Evolutionary conservation across 345 rosid species (phyloP).

Genomic region (Citrus unshiu): DNA sequence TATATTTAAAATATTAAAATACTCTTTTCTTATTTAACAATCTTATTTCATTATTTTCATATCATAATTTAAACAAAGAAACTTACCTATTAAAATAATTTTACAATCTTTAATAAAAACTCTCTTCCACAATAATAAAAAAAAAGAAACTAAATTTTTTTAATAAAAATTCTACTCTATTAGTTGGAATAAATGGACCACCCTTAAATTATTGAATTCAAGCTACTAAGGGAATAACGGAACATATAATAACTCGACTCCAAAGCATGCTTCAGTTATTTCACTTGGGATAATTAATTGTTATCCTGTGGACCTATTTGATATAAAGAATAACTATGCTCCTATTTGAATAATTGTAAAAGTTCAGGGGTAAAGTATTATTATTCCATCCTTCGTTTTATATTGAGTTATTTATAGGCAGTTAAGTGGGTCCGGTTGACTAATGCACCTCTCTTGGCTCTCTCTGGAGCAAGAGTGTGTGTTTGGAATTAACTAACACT

Average conservation of each 20-base stretch:
- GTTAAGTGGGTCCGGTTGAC: conserved; percentile 14
- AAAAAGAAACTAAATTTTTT: too few relatives aligned
- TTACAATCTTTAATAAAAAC: too few relatives aligned
- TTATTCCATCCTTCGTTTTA: neutral
- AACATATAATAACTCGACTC: too few relatives aligned
- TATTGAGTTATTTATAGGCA: conserved; percentile 8
- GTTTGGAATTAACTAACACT: neutral
- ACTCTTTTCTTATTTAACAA: too few relatives aligned
- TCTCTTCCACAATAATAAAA: too few relatives aligned
- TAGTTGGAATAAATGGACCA: neutral
- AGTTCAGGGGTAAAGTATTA: neutral
- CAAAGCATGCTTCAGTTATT: neutral
- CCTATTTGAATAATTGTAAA: too few relatives aligned
- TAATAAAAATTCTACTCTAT: too few relatives aligned
- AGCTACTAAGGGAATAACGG: neutral
- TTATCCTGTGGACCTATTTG: too few relatives aligned
- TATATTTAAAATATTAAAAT: too few relatives aligned
- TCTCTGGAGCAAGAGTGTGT: conserved; percentile 4
- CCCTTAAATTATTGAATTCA: neutral
- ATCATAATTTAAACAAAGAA: too few relatives aligned
- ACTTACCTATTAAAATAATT: too few relatives aligned
- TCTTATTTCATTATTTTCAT: too few relatives aligned
- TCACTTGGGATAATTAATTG: neutral
- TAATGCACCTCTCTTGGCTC: conserved; percentile 3
- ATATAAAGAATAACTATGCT: accelerated